Conservation (phyloP, 1,284 basidiomycete species). For the Rhodotorula sp. region DNA sequence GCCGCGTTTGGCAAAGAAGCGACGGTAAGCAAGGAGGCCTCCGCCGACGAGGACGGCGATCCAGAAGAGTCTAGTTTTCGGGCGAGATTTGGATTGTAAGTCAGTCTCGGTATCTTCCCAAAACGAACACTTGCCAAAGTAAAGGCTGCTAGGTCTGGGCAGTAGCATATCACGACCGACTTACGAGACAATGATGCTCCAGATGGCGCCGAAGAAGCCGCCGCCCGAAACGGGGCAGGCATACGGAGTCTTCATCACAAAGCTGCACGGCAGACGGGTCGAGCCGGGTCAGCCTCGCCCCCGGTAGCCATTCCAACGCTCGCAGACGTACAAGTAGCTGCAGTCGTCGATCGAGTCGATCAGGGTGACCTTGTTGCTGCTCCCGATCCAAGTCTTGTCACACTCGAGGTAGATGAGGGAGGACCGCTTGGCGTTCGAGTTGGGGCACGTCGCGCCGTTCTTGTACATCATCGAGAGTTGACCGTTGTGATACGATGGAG, state of each 20-base stretch:
- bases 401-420: constrained; percentile 62
- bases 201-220: constrained; percentile 65
- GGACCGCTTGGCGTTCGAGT: constrained; percentile 55
- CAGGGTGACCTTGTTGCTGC: constrained; percentile 59
- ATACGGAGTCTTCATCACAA: constrained; percentile 24
- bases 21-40: constrained; percentile 65
- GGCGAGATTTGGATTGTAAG: not conserved
- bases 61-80: constrained; percentile 54
- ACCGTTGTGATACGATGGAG: constrained; percentile 57
- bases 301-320: not conserved
- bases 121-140: too few relatives aligned
- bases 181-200: constrained; percentile 43
- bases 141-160: not conserved
- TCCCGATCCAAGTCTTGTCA: constrained; percentile 67
- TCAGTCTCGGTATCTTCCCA: too few relatives aligned
- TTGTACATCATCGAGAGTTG: constrained; percentile 57
- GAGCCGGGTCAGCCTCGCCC: not conserved
- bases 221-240: constrained; percentile 16
- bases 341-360: constrained; percentile 17
- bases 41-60: constrained; percentile 61
- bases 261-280: constrained; percentile 1
- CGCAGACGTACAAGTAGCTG: constrained; percentile 26
- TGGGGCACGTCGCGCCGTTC: constrained; percentile 62
- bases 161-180: not conserved
- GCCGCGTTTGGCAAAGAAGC: constrained; percentile 61